Evolutionary conservation across 2,329 filamentous ascomycete species (phyloP).

Genomic region (Trichoderma aggressivum): DNA sequence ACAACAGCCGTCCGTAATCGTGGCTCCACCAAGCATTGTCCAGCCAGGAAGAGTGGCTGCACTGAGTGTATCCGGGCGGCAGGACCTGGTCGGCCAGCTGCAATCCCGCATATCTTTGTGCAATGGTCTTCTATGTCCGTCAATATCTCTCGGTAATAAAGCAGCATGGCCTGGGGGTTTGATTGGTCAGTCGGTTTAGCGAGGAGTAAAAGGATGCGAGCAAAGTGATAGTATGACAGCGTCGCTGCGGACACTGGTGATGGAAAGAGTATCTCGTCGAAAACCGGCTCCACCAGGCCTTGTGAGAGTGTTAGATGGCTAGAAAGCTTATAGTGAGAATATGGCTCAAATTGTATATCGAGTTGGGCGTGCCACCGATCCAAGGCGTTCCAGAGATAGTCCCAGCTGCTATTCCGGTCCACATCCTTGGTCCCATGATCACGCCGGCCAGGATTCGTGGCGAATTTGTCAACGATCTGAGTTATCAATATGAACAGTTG

Average conservation of each 20-base stretch:
- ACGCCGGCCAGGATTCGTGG: not conserved
- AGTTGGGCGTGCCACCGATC: not conserved
- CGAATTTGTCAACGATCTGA: not conserved
- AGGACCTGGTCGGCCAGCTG: not conserved
- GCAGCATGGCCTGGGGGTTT: not conserved
- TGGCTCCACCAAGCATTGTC: conserved; percentile 6
- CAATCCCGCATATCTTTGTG: not conserved
- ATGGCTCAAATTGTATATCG: not conserved
- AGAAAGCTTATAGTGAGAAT: conserved; percentile 4
- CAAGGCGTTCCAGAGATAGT: not conserved
- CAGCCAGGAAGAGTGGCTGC: not conserved
- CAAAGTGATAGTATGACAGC: not conserved
- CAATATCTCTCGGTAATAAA: not conserved
- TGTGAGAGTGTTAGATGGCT: conserved; percentile 2
- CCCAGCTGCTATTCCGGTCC: not conserved
- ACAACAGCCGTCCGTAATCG: not conserved
- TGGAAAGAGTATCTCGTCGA: not conserved
- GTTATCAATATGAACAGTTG: not conserved
- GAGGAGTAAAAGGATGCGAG: not conserved
- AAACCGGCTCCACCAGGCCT: not conserved
- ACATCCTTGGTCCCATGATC: not conserved
- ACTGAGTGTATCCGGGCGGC: not conserved
- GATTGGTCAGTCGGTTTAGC: conserved; percentile 2
- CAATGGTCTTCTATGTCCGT: not conserved
- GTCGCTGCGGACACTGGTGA: not conserved